Base-by-base conservation (phyloP, 208 protist species). In the Acanthamoeba sp. region DNA sequence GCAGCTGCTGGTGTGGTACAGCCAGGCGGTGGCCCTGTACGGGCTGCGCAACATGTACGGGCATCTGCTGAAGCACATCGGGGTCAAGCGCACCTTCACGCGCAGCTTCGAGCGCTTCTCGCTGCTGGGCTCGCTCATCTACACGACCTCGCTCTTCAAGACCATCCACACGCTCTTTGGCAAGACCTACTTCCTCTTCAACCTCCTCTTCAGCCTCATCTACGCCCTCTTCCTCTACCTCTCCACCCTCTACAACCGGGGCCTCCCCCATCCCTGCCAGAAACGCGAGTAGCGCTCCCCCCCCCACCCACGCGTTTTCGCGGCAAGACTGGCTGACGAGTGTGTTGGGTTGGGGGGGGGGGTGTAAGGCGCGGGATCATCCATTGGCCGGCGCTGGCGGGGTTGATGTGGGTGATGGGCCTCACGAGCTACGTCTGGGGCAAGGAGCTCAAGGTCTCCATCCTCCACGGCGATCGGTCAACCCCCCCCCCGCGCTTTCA, bases 141-240 rank as follows among this genome's bases (percentile, higher is more conserved):
- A 87, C 78, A 87, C 78, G 24, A 87, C 78, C 27, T 87, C 78
- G 6, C 78, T 87, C 48, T 87, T 50, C 45, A 87, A 87, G 78
- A 87, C 78, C 22, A 87, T 87, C 48, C 78, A 87, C 34, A 87
- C 78, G 9, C 22, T 87, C 24, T 87, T 87, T 12, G 78, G 78
- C 78, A 87, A 87, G 78, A 87, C 78, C 48, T 87, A 87, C 48
- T 87, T 87, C 48, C 40, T 87, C 14, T 87, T 87, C 45, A 87
- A 87, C 78, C 78, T 87, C 29, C 32, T 87, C 45, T 34, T 57
- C 45, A 59, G 40, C 45, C 45, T 87, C 29, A 50, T 87, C 36
- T 87, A 87, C 45, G 78, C 78, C 29, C 48, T 59, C 78, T 87
- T 87, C 78, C 45, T 87, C 45, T 87, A 59, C 45, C 45, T 87